Evolutionary conservation across 345 rosid species (phyloP).

Genomic region (Tarenaya hassleriana): DNA sequence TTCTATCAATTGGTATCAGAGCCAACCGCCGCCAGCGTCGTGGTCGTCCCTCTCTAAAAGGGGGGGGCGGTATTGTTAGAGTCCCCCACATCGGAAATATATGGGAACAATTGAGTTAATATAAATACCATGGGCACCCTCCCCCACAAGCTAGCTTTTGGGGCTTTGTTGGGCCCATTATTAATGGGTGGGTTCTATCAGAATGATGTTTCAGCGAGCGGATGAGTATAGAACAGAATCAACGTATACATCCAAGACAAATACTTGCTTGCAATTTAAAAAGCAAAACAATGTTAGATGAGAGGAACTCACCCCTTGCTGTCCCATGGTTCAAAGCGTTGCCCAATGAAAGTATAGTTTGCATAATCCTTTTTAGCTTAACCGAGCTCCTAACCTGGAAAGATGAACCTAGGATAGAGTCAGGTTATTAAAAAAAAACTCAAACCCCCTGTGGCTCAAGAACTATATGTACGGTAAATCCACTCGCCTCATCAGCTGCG

Average conservation of each 20-base stretch:
- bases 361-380: conserved; percentile 80
- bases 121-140: no score
- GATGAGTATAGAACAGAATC: conserved; percentile 7
- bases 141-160: no score
- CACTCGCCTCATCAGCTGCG: conserved; percentile 69
- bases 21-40: no score
- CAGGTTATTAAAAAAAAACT: conserved; percentile 16
- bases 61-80: no score
- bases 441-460: conserved; percentile 12
- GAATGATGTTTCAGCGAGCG: background rate
- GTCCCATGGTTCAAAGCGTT: conserved; percentile 89
- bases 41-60: no score
- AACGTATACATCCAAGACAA: conserved; percentile 5
- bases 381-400: conserved; percentile 58
- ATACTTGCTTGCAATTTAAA: conserved; percentile 13
- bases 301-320: conserved; percentile 66
- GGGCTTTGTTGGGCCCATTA: no score
- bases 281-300: background rate
- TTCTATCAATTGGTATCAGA: no score
- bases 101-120: no score
- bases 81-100: no score
- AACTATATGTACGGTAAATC: conserved; percentile 10
- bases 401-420: conserved; percentile 12
- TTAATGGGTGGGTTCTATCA: no score
- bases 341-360: conserved; percentile 78